Evolutionary conservation across 2,329 filamentous ascomycete genomes (phyloP).

Genomic region (Xylariaceae sp.): DNA sequence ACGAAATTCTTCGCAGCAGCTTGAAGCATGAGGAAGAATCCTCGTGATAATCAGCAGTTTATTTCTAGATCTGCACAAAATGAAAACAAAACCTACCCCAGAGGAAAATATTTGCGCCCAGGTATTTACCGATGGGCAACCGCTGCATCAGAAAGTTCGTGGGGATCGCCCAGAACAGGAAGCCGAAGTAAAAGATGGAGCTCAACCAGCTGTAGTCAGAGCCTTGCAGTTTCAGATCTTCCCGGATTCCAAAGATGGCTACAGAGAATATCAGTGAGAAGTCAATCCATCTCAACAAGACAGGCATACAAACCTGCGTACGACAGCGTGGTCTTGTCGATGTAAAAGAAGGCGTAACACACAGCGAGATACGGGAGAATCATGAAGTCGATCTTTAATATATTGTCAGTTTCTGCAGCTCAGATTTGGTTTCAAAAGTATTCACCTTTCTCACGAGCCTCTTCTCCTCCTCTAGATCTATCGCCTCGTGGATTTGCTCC

Average conservation of each 20-base stretch:
- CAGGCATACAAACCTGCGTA: slow-evolving; percentile 40
- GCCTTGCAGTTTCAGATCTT: slow-evolving; percentile 49
- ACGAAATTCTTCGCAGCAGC: slow-evolving; percentile 47
- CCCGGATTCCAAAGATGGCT: slow-evolving; percentile 53
- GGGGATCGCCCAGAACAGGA: slow-evolving; percentile 48
- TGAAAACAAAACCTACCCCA: slow-evolving; percentile 28
- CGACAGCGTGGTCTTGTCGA: slow-evolving; percentile 46
- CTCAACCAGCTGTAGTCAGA: slow-evolving; percentile 50
- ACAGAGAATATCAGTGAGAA: neutral
- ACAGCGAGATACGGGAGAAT: slow-evolving; percentile 52
- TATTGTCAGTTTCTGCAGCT: neutral
- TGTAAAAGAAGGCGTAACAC: slow-evolving; percentile 49
- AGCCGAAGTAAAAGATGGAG: slow-evolving; percentile 53
- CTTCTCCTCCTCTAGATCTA: slow-evolving; percentile 22
- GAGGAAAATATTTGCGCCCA: slow-evolving; percentile 42
- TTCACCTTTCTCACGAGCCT: slow-evolving; percentile 39
- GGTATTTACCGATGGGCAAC: slow-evolving; percentile 48
- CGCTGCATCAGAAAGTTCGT: slow-evolving; percentile 50
- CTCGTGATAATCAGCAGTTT: slow-evolving; percentile 19
- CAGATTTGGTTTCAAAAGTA: neutral
- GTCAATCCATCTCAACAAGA: too few relatives aligned
- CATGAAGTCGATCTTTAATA: slow-evolving; percentile 46
- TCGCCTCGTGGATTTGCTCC: slow-evolving; percentile 24
- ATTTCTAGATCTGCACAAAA: neutral
- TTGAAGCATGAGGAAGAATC: slow-evolving; percentile 46